phyloP scores from a whole-genome alignment of 1,139 yeast species.

The Saccharomyces hybrid region DNA sequence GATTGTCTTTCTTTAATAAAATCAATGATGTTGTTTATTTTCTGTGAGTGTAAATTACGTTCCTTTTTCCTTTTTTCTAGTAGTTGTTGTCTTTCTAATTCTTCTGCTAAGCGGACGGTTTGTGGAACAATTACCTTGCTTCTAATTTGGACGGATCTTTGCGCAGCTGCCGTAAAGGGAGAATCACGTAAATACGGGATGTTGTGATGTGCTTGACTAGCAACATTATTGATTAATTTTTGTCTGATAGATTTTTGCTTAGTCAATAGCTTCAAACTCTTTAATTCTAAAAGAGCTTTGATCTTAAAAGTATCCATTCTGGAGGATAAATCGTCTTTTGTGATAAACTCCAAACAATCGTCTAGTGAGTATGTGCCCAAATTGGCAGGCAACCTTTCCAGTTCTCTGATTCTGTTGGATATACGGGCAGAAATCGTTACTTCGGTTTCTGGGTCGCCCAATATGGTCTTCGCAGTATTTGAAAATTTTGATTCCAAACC shows the following conservation, averaged over 20 bases:
- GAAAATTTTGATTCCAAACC: constrained; percentile 32
- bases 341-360: constrained; percentile 32
- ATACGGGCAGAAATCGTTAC: constrained; percentile 47
- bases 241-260: constrained; percentile 83
- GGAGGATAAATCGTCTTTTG: constrained; percentile 38
- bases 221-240: constrained; percentile 55
- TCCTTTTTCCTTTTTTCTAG: constrained; percentile 42
- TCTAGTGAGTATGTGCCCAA: constrained; percentile 53
- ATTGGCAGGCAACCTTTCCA: constrained; percentile 71
- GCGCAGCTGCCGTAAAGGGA: constrained; percentile 49
- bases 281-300: constrained; percentile 70
- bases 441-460: constrained; percentile 39
- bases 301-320: constrained; percentile 48
- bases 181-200: constrained; percentile 40
- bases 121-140: constrained; percentile 61
- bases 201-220: constrained; percentile 54
- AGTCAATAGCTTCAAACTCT: constrained; percentile 66
- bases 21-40: no score
- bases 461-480: constrained; percentile 20
- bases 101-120: constrained; percentile 54
- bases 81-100: constrained; percentile 49
- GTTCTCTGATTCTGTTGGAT: constrained; percentile 58
- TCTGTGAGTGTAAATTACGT: constrained; percentile 20
- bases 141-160: constrained; percentile 57
- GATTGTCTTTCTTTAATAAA: constrained; percentile 4